Evolutionary conservation across 2,329 filamentous ascomycete genomes (phyloP).

Genomic region (Coleophoma cylindrospora): DNA sequence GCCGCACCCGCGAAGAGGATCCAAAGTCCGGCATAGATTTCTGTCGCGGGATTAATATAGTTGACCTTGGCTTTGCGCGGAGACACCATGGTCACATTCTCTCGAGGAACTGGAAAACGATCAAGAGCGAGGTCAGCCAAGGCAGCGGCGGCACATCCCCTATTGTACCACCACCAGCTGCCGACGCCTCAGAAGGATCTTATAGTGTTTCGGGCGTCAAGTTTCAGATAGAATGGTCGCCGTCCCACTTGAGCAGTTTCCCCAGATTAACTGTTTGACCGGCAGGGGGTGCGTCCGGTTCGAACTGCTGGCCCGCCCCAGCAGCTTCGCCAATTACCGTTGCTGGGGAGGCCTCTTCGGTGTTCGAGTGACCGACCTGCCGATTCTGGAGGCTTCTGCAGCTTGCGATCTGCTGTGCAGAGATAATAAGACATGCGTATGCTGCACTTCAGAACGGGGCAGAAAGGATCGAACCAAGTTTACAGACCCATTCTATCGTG

Average conservation of each 20-base stretch:
- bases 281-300: too few relatives aligned
- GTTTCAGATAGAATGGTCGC: background rate
- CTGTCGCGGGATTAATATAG: constrained; percentile 12
- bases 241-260: background rate
- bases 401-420: too few relatives aligned
- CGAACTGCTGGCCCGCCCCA: too few relatives aligned
- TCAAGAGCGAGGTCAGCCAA: background rate
- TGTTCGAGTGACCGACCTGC: too few relatives aligned
- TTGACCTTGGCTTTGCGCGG: constrained; percentile 5
- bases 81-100: constrained; percentile 9
- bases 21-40: constrained; percentile 14
- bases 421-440: too few relatives aligned
- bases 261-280: too few relatives aligned
- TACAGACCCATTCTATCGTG: too few relatives aligned
- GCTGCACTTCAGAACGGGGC: too few relatives aligned
- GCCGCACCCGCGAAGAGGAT: constrained; percentile 10
- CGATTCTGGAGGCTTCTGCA: too few relatives aligned
- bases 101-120: background rate
- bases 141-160: background rate
- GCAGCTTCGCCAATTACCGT: too few relatives aligned
- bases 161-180: background rate
- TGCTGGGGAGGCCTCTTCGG: too few relatives aligned
- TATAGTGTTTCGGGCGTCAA: background rate
- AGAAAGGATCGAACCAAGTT: too few relatives aligned
- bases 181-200: background rate